These are phyloP conservation scores for Cokeromyces recurvatus DNA, from an alignment of 371 early-diverging fungal genomes.

Conservation along the genomic window DNA sequence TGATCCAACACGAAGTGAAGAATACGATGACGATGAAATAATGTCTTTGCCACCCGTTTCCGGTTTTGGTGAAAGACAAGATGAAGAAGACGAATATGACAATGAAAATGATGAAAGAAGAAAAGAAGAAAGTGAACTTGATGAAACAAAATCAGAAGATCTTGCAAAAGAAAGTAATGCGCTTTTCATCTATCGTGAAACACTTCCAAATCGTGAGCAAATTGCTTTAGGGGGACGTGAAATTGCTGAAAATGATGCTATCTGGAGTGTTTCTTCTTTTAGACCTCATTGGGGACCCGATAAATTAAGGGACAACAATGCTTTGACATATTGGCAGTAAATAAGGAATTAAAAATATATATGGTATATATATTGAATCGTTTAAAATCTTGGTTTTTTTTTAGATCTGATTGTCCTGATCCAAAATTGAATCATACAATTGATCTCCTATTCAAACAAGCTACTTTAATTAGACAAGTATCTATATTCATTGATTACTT, in stretches of 20 bases:
- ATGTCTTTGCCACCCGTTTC: no score
- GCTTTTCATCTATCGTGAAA: slow-evolving; percentile 20
- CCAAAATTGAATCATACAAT: slow-evolving; percentile 37
- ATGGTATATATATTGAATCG: slow-evolving; percentile 13
- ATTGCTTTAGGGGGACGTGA: slow-evolving; percentile 43
- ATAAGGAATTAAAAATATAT: no score
- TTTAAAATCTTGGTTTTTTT: slow-evolving; percentile 20
- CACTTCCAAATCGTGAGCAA: slow-evolving; percentile 29
- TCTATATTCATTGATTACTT: slow-evolving; percentile 74
- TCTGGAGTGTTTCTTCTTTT: slow-evolving; percentile 71
- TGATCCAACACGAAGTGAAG: no score
- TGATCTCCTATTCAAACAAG: slow-evolving; percentile 29
- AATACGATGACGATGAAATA: no score
- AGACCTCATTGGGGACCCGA: slow-evolving; percentile 65
- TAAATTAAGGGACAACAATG: slow-evolving; percentile 61
- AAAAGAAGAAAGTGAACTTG: background rate
- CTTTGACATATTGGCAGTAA: slow-evolving; percentile 86
- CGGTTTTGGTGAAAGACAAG: no score
- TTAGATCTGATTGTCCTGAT: slow-evolving; percentile 49
- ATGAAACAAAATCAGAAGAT: slow-evolving; percentile 17
- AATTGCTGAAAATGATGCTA: slow-evolving; percentile 48
- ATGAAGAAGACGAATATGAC: no score
- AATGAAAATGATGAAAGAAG: background rate
- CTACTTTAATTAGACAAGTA: slow-evolving; percentile 48
- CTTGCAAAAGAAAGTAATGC: slow-evolving; percentile 19